Conservation (phyloP, 768 basidiomycete species). For the Agaricus subrufescens region DNA sequence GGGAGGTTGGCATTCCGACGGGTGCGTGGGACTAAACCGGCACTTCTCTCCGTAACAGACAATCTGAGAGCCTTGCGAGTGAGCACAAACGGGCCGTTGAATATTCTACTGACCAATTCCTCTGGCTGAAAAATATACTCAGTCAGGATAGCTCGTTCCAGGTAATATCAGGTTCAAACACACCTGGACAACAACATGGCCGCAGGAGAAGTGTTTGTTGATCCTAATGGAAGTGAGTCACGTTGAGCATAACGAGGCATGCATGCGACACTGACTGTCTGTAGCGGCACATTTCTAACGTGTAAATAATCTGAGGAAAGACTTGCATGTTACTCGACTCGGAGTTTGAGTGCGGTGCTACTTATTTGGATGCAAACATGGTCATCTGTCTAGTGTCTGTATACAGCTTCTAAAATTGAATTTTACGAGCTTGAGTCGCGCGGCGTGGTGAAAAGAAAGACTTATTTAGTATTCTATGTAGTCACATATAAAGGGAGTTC, state of each 20-base stretch:
- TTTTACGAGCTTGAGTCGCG: no score
- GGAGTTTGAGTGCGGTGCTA: no score
- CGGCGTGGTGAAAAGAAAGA: no score
- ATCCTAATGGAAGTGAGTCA: background rate
- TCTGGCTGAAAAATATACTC: background rate
- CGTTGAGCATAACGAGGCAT: background rate
- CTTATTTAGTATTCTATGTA: no score
- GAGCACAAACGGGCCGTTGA: background rate
- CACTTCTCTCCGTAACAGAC: conserved; percentile 4
- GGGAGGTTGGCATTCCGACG: conserved; percentile 1
- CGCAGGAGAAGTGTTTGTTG: background rate
- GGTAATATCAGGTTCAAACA: background rate
- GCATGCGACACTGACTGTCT: background rate
- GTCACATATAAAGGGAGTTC: no score
- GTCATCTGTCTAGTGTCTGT: no score
- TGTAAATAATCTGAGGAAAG: background rate
- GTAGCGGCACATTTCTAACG: conserved; percentile 4
- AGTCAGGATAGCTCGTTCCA: background rate
- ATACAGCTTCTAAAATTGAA: no score
- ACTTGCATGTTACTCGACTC: no score
- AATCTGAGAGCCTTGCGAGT: background rate
- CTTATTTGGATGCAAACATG: no score
- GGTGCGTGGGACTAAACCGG: conserved; percentile 10
- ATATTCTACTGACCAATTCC: background rate
- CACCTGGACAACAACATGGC: conserved; percentile 1